phyloP scores from a whole-genome alignment of 1,139 yeast genomes.

The Kluyveromyces sp. region DNA sequence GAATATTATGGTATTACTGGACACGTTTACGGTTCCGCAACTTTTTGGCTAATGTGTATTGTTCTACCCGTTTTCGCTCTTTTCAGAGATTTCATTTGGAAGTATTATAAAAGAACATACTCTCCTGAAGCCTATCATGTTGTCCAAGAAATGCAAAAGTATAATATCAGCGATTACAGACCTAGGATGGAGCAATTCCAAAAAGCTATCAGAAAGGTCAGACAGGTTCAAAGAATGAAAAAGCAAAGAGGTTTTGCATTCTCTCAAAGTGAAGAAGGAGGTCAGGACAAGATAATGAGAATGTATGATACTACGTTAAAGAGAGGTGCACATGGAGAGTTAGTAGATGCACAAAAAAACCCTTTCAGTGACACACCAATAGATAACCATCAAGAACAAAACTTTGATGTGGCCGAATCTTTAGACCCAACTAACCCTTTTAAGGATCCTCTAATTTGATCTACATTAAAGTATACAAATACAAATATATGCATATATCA shows the following conservation, averaged over 20 bases:
- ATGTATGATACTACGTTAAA: slow-evolving; percentile 85
- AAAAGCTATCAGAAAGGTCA: slow-evolving; percentile 90
- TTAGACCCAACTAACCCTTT: slow-evolving; percentile 15
- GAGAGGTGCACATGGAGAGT: slow-evolving; percentile 48
- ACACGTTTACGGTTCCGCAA: slow-evolving; percentile 67
- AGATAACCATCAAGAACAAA: not conserved
- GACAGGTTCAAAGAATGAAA: slow-evolving; percentile 97
- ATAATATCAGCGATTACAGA: slow-evolving; percentile 84
- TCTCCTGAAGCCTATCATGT: slow-evolving; percentile 88
- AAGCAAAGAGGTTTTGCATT: slow-evolving; percentile 98
- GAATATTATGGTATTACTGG: slow-evolving; percentile 78
- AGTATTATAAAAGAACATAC: slow-evolving; percentile 85
- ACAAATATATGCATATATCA: not conserved
- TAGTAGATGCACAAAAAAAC: slow-evolving; percentile 34
- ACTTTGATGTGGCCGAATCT: not conserved
- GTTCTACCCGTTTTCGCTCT: slow-evolving; percentile 73
- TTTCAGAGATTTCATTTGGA: slow-evolving; percentile 87
- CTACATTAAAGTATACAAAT: not conserved
- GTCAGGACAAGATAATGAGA: slow-evolving; percentile 84
- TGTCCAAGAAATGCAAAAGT: slow-evolving; percentile 95
- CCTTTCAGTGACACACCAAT: slow-evolving; percentile 21
- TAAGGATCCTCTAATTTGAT: slow-evolving; percentile 12
- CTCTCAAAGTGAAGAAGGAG: slow-evolving; percentile 89
- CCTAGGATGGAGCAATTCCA: slow-evolving; percentile 97
- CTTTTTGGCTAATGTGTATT: slow-evolving; percentile 79